A percentile compares a stretch with the other conserved stretches of the same genome.
Evolutionary conservation across 2,329 filamentous ascomycete genomes (phyloP).

Genomic region (Emericellopsis atlantica): DNA sequence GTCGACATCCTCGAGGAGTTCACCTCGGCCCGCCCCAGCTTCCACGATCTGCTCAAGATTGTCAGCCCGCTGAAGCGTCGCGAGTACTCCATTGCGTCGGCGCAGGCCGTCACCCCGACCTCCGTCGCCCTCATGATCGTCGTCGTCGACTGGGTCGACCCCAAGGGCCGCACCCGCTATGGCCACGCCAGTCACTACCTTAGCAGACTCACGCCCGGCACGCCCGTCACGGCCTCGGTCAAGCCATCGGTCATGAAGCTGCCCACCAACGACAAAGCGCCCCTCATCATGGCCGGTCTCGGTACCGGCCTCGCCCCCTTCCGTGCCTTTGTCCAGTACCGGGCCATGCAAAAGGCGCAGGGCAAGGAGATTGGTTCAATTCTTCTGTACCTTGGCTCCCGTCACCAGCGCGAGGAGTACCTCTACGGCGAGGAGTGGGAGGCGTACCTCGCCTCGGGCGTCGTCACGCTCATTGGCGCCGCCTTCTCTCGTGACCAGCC

Average conservation of each 20-base stretch:
- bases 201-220: slow-evolving; percentile 59
- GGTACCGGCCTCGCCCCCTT: slow-evolving; percentile 97
- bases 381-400: slow-evolving; percentile 90
- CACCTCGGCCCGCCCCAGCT: slow-evolving; percentile 72
- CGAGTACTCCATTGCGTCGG: slow-evolving; percentile 98
- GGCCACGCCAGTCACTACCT: slow-evolving; percentile 92
- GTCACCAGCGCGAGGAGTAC: slow-evolving; percentile 96
- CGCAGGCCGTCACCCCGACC: slow-evolving; percentile 83
- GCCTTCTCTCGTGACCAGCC: slow-evolving; percentile 96
- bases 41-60: slow-evolving; percentile 81
- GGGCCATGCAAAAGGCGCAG: slow-evolving; percentile 94
- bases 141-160: slow-evolving; percentile 90
- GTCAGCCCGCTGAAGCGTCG: slow-evolving; percentile 87
- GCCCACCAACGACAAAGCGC: slow-evolving; percentile 74
- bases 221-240: slow-evolving; percentile 78
- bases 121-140: slow-evolving; percentile 94
- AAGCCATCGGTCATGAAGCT: slow-evolving; percentile 99
- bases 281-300: slow-evolving; percentile 98
- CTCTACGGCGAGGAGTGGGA: slow-evolving; percentile 99
- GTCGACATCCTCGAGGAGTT: slow-evolving; percentile 86
- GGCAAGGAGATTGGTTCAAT: slow-evolving; percentile 91
- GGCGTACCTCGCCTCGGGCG: slow-evolving; percentile 87
- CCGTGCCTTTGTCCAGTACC: slow-evolving; percentile 96
- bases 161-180: slow-evolving; percentile 74
- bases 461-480: slow-evolving; percentile 85